These are phyloP conservation scores for Leptoxyphium fumago DNA, from an alignment of 2,329 filamentous ascomycete genomes.

Conservation along the genomic window DNA sequence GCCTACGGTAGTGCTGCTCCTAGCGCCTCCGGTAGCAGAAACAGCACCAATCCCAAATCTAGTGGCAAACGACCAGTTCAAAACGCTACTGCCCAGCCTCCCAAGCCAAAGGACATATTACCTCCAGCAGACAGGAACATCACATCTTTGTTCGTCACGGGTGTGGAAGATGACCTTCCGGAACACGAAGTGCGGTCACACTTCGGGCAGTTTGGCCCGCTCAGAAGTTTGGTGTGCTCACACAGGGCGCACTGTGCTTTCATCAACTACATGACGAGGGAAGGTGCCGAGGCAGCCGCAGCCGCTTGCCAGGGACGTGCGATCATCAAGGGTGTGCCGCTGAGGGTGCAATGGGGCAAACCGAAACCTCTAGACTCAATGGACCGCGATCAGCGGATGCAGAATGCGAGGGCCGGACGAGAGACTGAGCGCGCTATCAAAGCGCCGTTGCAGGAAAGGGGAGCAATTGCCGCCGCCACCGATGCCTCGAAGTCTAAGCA, in stretches of 20 bases:
- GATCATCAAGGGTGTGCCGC: slow-evolving; percentile 77
- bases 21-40: slow-evolving; percentile 5
- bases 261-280: slow-evolving; percentile 77
- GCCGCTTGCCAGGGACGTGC: slow-evolving; percentile 74
- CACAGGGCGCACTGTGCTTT: slow-evolving; percentile 97
- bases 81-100: slow-evolving; percentile 57
- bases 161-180: slow-evolving; percentile 88
- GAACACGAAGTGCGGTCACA: slow-evolving; percentile 84
- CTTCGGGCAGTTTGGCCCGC: slow-evolving; percentile 76
- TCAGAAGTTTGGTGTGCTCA: slow-evolving; percentile 86
- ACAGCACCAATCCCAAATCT: slow-evolving; percentile 26
- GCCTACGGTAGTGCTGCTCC: slow-evolving; percentile 10
- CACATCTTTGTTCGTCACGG: slow-evolving; percentile 87
- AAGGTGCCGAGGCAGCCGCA: slow-evolving; percentile 74
- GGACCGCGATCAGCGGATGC: slow-evolving; percentile 69
- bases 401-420: slow-evolving; percentile 67
- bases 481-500: slow-evolving; percentile 27
- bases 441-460: slow-evolving; percentile 13
- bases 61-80: slow-evolving; percentile 46
- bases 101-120: slow-evolving; percentile 68
- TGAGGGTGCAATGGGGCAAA: slow-evolving; percentile 83
- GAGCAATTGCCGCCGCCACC: slow-evolving; percentile 24
- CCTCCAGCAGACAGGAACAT: slow-evolving; percentile 75
- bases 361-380: slow-evolving; percentile 85
- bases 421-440: slow-evolving; percentile 9